phyloP scores from a whole-genome alignment of 2,329 filamentous ascomycete species.

The Fusarium oxysporum region DNA sequence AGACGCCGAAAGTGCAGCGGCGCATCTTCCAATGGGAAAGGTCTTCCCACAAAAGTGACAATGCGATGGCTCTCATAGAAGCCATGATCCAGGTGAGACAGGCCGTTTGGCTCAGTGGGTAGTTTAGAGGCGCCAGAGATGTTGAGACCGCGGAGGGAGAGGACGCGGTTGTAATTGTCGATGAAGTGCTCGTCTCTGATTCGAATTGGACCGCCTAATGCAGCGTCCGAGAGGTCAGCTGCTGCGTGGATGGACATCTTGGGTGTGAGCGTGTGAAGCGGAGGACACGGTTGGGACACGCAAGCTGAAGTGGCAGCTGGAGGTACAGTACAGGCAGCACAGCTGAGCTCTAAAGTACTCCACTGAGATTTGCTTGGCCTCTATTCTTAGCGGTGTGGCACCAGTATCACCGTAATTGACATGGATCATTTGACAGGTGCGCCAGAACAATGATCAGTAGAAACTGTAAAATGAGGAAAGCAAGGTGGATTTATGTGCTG shows the following conservation, averaged over 20 bases:
- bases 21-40: conserved; percentile 54
- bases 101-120: conserved; percentile 52
- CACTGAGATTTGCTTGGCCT: conserved; percentile 30
- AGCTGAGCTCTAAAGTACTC: conserved; percentile 16
- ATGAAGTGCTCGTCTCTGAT: conserved; percentile 49
- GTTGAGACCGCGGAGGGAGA: conserved; percentile 56
- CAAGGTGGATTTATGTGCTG: neutral
- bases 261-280: conserved; percentile 10
- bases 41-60: conserved; percentile 54
- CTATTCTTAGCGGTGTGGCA: conserved; percentile 13
- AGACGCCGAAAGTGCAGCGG: conserved; percentile 54
- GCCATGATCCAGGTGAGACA: conserved; percentile 54
- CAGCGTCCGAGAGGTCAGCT: conserved; percentile 51
- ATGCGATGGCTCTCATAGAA: conserved; percentile 55
- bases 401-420: neutral
- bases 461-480: neutral
- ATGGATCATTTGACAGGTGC: neutral
- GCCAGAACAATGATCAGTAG: neutral
- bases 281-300: conserved; percentile 32
- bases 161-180: conserved; percentile 52
- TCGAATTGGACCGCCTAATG: conserved; percentile 48
- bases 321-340: neutral
- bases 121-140: conserved; percentile 56
- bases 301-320: conserved; percentile 13
- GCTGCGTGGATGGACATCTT: conserved; percentile 43